Base-by-base conservation (phyloP, 306 rosid genomes). In the Castanospermum australe region DNA sequence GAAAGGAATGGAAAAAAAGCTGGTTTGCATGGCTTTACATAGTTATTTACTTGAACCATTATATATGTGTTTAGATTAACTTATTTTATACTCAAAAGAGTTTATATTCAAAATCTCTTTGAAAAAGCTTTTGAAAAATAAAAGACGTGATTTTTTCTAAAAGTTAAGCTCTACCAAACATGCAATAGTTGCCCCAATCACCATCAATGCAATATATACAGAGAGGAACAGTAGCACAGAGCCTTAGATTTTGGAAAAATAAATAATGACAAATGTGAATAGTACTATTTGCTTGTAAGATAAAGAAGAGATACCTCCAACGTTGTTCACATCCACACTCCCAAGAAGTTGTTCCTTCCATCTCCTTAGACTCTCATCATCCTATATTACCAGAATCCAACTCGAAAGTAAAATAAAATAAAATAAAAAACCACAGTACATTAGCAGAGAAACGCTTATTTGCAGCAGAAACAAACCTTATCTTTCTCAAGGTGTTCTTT, bases 291-390 rank as follows among this genome's bases (percentile, higher is more conserved):
- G n/a, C n/a, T n/a, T n/a, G n/a, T n/a, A n/a, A n/a, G n/a, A n/a
- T n/a, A n/a, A n/a, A n/a, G n/a, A n/a, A n/a, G n/a, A n/a, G n/a
- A 45, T 73, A 93, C 98, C 98, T 82, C 89, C 92, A 45, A 85
- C 91, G 38, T 89, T 83, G 75, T 84, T 69, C 18, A 94, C 70
- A 73, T 90, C 97, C 45, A 94, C 96, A 75, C 86, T 84, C 70
- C 98, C 97, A 71, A 94, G 92, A 75, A 94, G 97, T 73, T 94
- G 98, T 69, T 94, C 97, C 85, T 92, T 94, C 98, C 98, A 92
- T 79, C 88, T 86, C 86, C 91, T 85, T 38, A 94, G 63, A 83
- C 98, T 94, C 81, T 92, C 96, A 67, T 94, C 98, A 12, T 94
- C 97, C 98, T 93, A 78, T 11, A 54, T 22, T 24, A 33, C 64